Evolutionary conservation across 352 stramenopile genomes (phyloP).

Genomic region (Phytopythium mirpurense): DNA sequence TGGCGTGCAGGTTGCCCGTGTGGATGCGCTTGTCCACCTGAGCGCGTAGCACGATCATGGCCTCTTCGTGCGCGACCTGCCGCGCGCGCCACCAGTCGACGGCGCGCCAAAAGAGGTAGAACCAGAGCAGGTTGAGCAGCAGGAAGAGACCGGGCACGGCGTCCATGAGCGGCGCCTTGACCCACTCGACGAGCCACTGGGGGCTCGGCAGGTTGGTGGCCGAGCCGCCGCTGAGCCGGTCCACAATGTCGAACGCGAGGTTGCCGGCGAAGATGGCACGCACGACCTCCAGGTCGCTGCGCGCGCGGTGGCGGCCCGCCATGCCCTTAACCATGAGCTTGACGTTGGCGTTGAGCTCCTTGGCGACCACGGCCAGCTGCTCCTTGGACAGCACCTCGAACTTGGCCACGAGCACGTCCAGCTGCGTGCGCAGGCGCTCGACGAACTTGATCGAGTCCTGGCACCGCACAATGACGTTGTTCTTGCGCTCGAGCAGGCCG

Average conservation of each 20-base stretch:
- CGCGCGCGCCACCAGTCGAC: conserved; percentile 38
- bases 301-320: too few species aligned
- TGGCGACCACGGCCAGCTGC: conserved; percentile 87
- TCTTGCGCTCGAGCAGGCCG: conserved; percentile 84
- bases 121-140: conserved; percentile 83
- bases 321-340: conserved; percentile 57
- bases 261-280: conserved; percentile 88
- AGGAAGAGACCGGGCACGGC: conserved; percentile 80
- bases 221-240: conserved; percentile 88
- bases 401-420: conserved; percentile 70
- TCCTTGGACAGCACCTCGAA: conserved; percentile 90
- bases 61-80: conserved; percentile 59
- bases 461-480: conserved; percentile 88
- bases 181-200: too few species aligned
- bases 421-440: conserved; percentile 45
- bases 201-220: conserved; percentile 83
- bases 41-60: conserved; percentile 88
- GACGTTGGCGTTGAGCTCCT: conserved; percentile 88
- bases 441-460: conserved; percentile 94
- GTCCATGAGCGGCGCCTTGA: conserved; percentile 48
- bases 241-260: conserved; percentile 90
- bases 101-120: conserved; percentile 55
- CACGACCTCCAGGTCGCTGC: conserved; percentile 88
- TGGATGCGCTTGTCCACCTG: conserved; percentile 63
- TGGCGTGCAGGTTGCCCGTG: conserved; percentile 27